Evolutionary conservation across 73 alveolate genomes (phyloP), one percentile per base, ranked within the genome.

Genomic region (Breviolum minutum): DNA sequence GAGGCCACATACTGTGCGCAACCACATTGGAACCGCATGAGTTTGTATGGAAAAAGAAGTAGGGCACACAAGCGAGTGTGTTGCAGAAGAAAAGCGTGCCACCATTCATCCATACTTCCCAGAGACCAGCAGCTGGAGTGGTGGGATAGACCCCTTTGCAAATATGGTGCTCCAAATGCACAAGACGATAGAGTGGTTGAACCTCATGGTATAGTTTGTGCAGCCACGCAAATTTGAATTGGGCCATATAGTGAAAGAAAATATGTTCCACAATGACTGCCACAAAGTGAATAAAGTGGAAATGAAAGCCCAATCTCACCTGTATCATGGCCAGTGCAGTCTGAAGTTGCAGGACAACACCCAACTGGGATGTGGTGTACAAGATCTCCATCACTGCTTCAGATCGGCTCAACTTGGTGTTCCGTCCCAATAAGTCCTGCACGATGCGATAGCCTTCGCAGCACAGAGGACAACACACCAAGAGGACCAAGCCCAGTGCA

Each of bases 61-160:
- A 88, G 5, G 95, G 95, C 32, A 88, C 69, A 60, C 95, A 69
- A 27, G 86, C 95, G 27, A 88, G 63, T 54, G 86, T 88, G 71
- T 88, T 88, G 95, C 95, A 88, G 62, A 88, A 88, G 85, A 68
- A 68, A n/a, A 88, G 95, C 8, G 95, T 88, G 68, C 95, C 95
- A 61, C 95, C 95, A 22, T 88, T 85, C 8, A 88, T 8, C 95
- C 95, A 88, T 7, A 27, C 86, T 32, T 88, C 95, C 95, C 95
- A 88, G 7, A 88, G 84, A 22, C 95, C 95, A 7, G 95, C 95
- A 20, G 95, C 95, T 88, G 95, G 95, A 3, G 95, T 68, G 29
- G 85, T 88, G 16, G 95, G 86, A 40, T 88, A 88, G 0, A 85
- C 70, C 4, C 95, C 95, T 69, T 88, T 88, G 95, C 95, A 88